phyloP scores from a whole-genome alignment of 208 protist genomes.

The Leishmania braziliensis region DNA sequence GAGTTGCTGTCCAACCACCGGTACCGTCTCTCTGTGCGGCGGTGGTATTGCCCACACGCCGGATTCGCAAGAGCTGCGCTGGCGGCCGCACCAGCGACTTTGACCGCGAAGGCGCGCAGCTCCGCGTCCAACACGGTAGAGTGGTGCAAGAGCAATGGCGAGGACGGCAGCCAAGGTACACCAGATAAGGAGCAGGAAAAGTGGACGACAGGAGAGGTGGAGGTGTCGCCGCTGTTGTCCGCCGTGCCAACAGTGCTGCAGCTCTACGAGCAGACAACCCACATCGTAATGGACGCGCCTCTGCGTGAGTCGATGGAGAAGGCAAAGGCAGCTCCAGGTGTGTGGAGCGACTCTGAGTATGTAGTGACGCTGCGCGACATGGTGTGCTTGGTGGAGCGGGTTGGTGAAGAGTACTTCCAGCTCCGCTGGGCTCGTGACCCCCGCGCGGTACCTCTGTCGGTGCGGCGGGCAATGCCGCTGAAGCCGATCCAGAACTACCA shows the following conservation, averaged over 20 bases:
- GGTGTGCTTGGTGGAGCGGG: conserved; percentile 63
- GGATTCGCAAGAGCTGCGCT: conserved; percentile 30
- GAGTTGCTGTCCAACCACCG: conserved; percentile 79
- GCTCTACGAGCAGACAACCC: conserved; percentile 12
- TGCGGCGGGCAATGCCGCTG: conserved; percentile 45
- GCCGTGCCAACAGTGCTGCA: conserved; percentile 1
- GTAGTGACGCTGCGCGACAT: conserved; percentile 83
- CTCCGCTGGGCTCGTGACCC: conserved; percentile 84
- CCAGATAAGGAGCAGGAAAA: background rate
- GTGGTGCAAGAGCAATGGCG: background rate
- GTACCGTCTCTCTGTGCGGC: conserved; percentile 82
- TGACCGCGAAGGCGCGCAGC: conserved; percentile 2
- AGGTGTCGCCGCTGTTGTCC: background rate
- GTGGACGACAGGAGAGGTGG: background rate
- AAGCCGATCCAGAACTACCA: conserved; percentile 67
- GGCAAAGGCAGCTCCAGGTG: conserved; percentile 56
- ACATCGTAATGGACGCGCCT: conserved; percentile 21
- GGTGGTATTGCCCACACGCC: conserved; percentile 82
- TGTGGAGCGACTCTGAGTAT: conserved; percentile 79
- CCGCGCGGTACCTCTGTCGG: conserved; percentile 38
- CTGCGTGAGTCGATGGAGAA: conserved; percentile 51
- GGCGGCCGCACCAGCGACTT: background rate
- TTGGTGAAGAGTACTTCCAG: conserved; percentile 83
- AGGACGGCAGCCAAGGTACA: background rate
- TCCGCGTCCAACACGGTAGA: conserved; percentile 5